Evolutionary conservation across 108 stramenopile species (phyloP), one percentile per base, ranked within the genome.

Genomic region (Skeletonema grethae): DNA sequence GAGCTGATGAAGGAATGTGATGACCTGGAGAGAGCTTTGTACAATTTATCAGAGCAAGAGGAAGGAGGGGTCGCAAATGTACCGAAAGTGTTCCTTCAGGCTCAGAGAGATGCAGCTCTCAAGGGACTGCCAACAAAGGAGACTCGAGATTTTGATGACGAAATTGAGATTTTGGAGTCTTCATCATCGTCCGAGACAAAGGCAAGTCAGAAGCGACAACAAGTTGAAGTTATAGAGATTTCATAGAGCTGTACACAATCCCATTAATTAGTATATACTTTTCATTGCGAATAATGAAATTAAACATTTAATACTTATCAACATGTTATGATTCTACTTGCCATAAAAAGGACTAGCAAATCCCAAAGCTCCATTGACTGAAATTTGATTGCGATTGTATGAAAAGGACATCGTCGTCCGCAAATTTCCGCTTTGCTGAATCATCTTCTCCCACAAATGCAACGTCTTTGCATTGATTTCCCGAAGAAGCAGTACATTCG

Each of bases 1-100:
- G 62, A 34, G 7, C 36, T 82, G 15, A 8, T 18, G 5, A 53
- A 75, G 12, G 77, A 74, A 60, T 64, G 46, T 34, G 62, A 69
- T n/a, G 34, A 69, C 12, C 73, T 82, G 1, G 82, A 82, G 25
- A 43, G 32, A 16, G 77, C 72, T 12, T 57, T 82, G 73, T 82
- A 63, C 55, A 75, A 74, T 57, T 48, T 82, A 18, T 82, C 77
- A 13, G 73, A 82, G 20, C 82, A 82, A 63, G 67, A 74, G 36
- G 65, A 71, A 45, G 73, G 77, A 59, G 72, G 81, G 11, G 60
- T 82, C 3, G 77, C 67, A 2, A 78, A 62, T 48, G 77, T 74
- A 20, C 82, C 82, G 1, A 82, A 79, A 55, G 30, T 82, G 28
- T 82, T 82, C 41, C 31, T 79, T 11, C 22, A 28, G 12, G 82